Evolutionary conservation across 2,329 filamentous ascomycete species (phyloP).

Genomic region (Plenodomus lindquistii): DNA sequence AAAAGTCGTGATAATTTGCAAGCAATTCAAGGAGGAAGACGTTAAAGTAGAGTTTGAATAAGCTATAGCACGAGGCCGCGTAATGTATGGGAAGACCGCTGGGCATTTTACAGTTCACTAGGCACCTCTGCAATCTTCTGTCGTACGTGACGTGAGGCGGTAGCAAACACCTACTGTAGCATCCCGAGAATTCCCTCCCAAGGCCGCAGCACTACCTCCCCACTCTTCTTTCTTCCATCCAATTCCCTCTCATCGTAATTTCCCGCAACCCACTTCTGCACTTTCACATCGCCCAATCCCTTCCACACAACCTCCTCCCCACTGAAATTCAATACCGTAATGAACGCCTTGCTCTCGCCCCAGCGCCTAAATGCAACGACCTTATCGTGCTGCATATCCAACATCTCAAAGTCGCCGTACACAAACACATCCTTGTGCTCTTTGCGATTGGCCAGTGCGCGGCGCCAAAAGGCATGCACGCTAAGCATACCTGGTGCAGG

Average conservation of each 20-base stretch:
- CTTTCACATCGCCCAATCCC: conserved; percentile 27
- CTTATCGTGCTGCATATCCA: conserved; percentile 52
- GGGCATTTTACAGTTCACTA: no score
- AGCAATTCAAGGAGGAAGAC: no score
- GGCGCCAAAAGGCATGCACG: conserved; percentile 65
- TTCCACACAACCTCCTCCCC: conserved; percentile 35
- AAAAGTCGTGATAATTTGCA: no score
- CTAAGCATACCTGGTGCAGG: conserved; percentile 44
- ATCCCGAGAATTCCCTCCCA: conserved; percentile 43
- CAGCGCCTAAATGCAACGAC: conserved; percentile 40
- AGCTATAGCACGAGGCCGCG: no score
- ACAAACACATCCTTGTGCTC: conserved; percentile 63
- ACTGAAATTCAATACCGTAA: conserved; percentile 42
- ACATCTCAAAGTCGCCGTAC: conserved; percentile 61
- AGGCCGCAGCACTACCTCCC: conserved; percentile 31
- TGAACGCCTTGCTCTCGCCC: conserved; percentile 29
- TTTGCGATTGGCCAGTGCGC: conserved; percentile 59
- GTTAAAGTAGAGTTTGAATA: no score
- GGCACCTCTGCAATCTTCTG: no score
- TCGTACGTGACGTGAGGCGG: no score
- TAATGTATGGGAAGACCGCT: no score
- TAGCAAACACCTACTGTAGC: conserved; percentile 11
- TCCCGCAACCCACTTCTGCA: conserved; percentile 43
- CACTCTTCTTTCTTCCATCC: conserved; percentile 18
- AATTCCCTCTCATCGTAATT: conserved; percentile 40